Evolutionary conservation across 495 filamentous ascomycete genomes (phyloP), one percentile per base, ranked within the genome.

Genomic region (Tetracladium marchalianum): DNA sequence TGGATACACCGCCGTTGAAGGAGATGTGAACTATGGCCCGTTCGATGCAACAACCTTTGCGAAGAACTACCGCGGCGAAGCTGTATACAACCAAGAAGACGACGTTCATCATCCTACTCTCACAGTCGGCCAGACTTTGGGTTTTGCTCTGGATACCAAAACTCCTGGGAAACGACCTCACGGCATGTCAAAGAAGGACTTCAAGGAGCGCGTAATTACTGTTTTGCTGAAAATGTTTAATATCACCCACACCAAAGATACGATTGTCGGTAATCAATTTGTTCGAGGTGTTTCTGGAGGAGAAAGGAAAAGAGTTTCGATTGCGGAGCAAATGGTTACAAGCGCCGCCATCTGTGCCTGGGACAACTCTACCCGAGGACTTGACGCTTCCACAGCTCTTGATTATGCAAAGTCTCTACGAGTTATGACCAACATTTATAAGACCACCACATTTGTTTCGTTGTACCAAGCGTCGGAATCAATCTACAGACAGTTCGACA

Each of bases 401-500:
- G 82, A 89, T 58, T 93, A 88, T 39, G 77, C 77, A 53, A 82
- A 78, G 60, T 82, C 78, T 6, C 60, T 90, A 15, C 70, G 81
- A 31, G 62, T 82, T 11, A 74, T 80, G 46, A 82, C 81, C 5
- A 76, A 86, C 44, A 66, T 85, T 35, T 75, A 76, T 43, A 70
- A 76, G 11, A 78, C 72, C 38, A 85, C 83, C 11, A 77, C 79
- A 34, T 72, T 77, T 39, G 84, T 92, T 12, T 81, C 85, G 7
- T 82, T 94, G 53, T 92, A 94, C 59, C 87, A 94, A 57, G 83
- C 86, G 0, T 82, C 78, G 3, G 85, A 94, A 61, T 84, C 76
- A 51, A 93, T 93, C 42, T 94, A 90, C 64, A 73, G 72, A 22
- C 77, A 82, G 39, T 95, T 95, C 52, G 88, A 95, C 66, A 93